Conservation (phyloP, 2,329 filamentous ascomycete species). For the Fusarium sp. region DNA sequence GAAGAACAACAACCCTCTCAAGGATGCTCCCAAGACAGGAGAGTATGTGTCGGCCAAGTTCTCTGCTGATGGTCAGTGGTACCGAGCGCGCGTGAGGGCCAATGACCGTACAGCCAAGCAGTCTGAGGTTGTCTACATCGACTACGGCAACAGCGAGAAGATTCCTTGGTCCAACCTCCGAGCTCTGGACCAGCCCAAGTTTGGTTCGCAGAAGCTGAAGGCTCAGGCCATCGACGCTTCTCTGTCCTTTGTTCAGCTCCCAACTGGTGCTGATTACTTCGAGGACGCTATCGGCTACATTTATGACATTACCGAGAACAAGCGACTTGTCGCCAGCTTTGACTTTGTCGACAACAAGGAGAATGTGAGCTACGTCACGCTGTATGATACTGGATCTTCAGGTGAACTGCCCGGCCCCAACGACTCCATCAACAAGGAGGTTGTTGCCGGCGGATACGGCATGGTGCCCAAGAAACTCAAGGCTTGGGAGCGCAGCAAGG, state of each 20-base stretch:
- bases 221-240: conserved; percentile 88
- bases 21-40: conserved; percentile 85
- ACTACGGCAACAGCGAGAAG: conserved; percentile 95
- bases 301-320: conserved; percentile 77
- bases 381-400: conserved; percentile 81
- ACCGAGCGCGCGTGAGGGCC: conserved; percentile 88
- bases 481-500: conserved; percentile 83
- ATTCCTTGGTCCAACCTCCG: conserved; percentile 87
- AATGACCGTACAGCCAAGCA: conserved; percentile 93
- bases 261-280: conserved; percentile 84
- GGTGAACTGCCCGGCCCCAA: conserved; percentile 67
- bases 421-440: conserved; percentile 89
- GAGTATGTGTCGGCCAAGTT: conserved; percentile 94
- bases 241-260: conserved; percentile 90
- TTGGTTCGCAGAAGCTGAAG: conserved; percentile 84
- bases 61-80: conserved; percentile 91
- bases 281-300: conserved; percentile 82
- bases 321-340: conserved; percentile 88
- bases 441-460: conserved; percentile 84
- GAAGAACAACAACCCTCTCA: conserved; percentile 79
- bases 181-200: conserved; percentile 82
- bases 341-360: conserved; percentile 85
- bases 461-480: conserved; percentile 95
- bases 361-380: conserved; percentile 84
- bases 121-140: conserved; percentile 92